Percentiles rank a stretch among this genome's conserved stretches.
phyloP scores from a whole-genome alignment of 805 yeast species.

The Candida krabiensis region DNA sequence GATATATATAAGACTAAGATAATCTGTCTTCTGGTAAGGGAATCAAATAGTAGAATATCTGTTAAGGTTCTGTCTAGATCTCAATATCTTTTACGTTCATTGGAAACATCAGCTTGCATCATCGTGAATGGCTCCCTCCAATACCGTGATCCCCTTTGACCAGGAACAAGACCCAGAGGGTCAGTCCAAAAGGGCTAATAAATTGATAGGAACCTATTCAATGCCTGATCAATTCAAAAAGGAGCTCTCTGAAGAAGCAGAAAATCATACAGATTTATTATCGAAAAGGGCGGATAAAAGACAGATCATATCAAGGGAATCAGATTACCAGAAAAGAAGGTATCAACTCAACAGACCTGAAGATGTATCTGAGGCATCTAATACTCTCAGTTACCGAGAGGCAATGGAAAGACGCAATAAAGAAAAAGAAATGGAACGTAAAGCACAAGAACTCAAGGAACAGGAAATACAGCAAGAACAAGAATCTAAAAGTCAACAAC shows the following conservation, averaged over 20 bases:
- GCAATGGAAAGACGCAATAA: conserved; percentile 41
- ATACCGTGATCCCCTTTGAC: conserved; percentile 1
- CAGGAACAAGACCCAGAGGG: too few relatives aligned
- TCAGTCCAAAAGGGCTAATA: conserved; percentile 6
- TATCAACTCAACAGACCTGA: conserved; percentile 18
- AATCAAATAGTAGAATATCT: too few relatives aligned
- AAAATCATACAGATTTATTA: conserved; percentile 20
- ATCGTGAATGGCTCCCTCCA: neutral
- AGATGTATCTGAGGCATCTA: conserved; percentile 7
- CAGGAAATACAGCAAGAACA: conserved; percentile 22
- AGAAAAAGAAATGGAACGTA: conserved; percentile 39
- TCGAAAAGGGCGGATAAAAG: conserved; percentile 26
- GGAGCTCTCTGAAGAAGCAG: conserved; percentile 25
- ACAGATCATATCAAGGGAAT: conserved; percentile 38
- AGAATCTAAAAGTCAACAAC: conserved; percentile 15
- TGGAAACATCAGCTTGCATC: neutral
- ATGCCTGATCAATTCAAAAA: conserved; percentile 24
- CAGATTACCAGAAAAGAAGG: conserved; percentile 47
- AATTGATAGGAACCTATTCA: conserved; percentile 19
- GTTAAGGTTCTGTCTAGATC: too few relatives aligned
- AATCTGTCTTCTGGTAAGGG: too few relatives aligned
- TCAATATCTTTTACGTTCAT: too few relatives aligned
- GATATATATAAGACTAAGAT: too few relatives aligned
- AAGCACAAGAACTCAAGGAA: conserved; percentile 35
- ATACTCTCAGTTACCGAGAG: conserved; percentile 39